Conservation (phyloP, 208 protist species). For the Leishmania mexicana region DNA sequence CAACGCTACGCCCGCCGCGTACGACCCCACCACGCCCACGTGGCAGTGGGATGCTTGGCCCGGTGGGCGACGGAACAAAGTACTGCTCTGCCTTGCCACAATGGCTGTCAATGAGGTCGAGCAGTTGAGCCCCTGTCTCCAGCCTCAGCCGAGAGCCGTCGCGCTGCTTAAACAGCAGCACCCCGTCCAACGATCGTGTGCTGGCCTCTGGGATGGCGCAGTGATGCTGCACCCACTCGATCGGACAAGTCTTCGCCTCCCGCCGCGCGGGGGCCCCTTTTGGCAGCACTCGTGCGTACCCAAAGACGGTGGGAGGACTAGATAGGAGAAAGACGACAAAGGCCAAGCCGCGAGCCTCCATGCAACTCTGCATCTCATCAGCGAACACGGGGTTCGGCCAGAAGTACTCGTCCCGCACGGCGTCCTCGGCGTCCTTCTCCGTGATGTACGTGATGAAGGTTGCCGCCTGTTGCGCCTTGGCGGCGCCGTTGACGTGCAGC, state of each 20-base stretch:
- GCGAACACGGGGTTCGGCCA: conserved; percentile 38
- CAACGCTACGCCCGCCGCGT: conserved; percentile 13
- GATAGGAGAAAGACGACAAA: conserved; percentile 55
- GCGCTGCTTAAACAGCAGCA: conserved; percentile 53
- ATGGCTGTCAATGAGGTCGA: conserved; percentile 46
- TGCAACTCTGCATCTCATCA: conserved; percentile 43
- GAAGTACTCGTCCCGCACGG: conserved; percentile 56
- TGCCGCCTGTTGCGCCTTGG: conserved; percentile 14
- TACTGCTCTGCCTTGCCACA: conserved; percentile 7
- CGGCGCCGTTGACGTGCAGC: conserved; percentile 5
- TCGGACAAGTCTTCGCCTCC: conserved; percentile 29
- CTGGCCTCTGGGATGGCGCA: conserved; percentile 45
- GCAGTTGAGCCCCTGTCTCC: conserved; percentile 56
- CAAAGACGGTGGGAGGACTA: conserved; percentile 50
- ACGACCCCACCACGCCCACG: conserved; percentile 32
- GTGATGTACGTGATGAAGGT: conserved; percentile 51
- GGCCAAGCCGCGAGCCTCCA: conserved; percentile 32
- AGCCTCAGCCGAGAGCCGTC: conserved; percentile 64
- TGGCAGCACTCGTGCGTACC: conserved; percentile 53
- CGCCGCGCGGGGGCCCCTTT: conserved; percentile 1
- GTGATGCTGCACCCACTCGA: conserved; percentile 73
- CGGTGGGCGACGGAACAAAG: conserved; percentile 8
- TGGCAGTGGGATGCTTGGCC: conserved; percentile 26
- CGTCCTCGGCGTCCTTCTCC: conserved; percentile 50
- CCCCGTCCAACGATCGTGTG: conserved; percentile 27